Base-by-base conservation (phyloP, 2,329 filamentous ascomycete genomes). In the Xylaria sp. region DNA sequence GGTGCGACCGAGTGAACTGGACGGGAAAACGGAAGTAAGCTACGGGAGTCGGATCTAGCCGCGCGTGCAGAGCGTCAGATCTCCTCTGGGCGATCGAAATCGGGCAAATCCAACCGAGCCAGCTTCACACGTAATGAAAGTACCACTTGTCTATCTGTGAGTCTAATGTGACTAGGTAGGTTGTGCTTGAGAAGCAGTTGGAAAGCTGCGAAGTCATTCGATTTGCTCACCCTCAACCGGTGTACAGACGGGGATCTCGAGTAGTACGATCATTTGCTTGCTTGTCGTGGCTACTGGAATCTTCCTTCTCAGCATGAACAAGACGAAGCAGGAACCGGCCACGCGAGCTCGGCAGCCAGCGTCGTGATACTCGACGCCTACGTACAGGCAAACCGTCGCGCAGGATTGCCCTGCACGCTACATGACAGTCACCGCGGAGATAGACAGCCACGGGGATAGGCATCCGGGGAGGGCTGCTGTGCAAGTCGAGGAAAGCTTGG, bases 141-240 rank as follows among this genome's bases (percentile, higher is more conserved):
- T 56, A 62, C 54, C 46, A 46, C 40, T 45, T 19, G 54, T 52
- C 50, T 59, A 45, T 60, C 23, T 35, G 52, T 31, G 45, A 52
- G 47, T 43, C 19, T 42, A 52, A 55, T 28, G 54, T 56, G 53
- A 57, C 54, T 12, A 50, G 31, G n/a, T 25, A 28, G 47, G 25
- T 42, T 37, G 31, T 60, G 50, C 43, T 47, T 46, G 37, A 31
- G 52, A 55, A 23, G 37, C 40, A 56, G 52, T 53, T 40, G 31
- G 25, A 19, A 56, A 42, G 53, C 23, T 21, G 38, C 47, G n/a
- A 37, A 47, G 42, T 55, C 37, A 60, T 60, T 51, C 60, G 56
- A 58, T 60, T 66, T 53, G 57, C 28, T 40, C 60, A 51, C 35
- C 8, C 60, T 55, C 52, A 58, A 58, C 64, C 64, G 61, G 64